Percentiles rank a stretch among this genome's conserved stretches.
These are phyloP conservation scores for Chaetomium globosum DNA, from an alignment of 2,329 filamentous ascomycete genomes.

Conservation along the genomic window DNA sequence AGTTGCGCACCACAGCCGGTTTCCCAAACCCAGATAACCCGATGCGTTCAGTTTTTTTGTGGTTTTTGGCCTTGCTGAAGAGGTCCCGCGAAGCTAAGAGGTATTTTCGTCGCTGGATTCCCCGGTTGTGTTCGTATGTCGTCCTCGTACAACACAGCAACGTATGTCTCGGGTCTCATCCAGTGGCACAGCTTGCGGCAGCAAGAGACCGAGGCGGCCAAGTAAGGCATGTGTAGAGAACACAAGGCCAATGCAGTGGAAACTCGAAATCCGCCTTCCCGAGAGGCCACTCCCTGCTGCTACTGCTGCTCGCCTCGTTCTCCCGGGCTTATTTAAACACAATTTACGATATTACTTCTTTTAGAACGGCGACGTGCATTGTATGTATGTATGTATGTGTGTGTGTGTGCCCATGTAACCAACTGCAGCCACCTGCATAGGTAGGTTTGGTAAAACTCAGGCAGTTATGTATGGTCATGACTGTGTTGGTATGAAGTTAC, in stretches of 20 bases:
- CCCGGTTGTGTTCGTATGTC: background rate
- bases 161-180: constrained; percentile 5
- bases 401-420: background rate
- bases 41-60: background rate
- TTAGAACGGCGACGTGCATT: background rate
- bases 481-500: background rate
- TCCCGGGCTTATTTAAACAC: background rate
- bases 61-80: background rate
- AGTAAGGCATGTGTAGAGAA: background rate
- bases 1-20: background rate
- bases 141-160: background rate
- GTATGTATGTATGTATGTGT: background rate
- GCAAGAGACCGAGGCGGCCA: background rate
- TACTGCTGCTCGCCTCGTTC: background rate
- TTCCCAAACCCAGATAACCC: background rate
- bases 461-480: background rate
- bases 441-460: background rate
- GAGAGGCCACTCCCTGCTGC: background rate
- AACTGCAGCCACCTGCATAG: background rate
- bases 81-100: background rate
- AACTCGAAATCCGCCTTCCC: background rate
- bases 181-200: background rate
- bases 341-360: background rate
- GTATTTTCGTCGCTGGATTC: constrained; percentile 1
- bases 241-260: background rate